These are phyloP conservation scores for Boletus rubroflammeus DNA, from an alignment of 768 basidiomycete species.

Conservation along the genomic window DNA sequence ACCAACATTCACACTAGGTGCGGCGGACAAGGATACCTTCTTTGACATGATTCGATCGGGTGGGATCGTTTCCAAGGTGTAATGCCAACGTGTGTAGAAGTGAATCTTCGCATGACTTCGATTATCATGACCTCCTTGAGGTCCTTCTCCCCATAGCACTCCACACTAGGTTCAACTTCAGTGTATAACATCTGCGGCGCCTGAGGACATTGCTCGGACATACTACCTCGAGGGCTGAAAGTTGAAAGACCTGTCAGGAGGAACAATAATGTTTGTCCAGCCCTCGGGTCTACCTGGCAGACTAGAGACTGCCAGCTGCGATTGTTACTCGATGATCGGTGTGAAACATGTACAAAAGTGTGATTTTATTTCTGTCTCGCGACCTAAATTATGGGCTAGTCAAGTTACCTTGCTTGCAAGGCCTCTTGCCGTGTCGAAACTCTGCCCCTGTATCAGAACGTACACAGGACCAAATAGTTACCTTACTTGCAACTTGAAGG, in stretches of 20 bases:
- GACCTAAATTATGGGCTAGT: no score
- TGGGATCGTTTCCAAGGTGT: conserved; percentile 71
- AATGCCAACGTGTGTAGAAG: conserved; percentile 3
- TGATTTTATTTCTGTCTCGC: not conserved
- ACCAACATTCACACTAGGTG: conserved; percentile 35
- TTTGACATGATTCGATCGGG: conserved; percentile 82
- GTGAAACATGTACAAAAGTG: not conserved
- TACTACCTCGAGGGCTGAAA: not conserved
- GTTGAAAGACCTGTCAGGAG: not conserved
- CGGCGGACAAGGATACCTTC: conserved; percentile 69
- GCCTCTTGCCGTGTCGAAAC: no score
- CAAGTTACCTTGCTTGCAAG: no score
- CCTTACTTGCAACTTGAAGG: no score
- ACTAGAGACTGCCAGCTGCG: not conserved
- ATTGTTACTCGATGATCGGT: no score
- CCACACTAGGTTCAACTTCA: not conserved
- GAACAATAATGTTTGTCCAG: not conserved
- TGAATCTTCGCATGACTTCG: not conserved
- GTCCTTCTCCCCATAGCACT: not conserved
- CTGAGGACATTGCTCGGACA: not conserved
- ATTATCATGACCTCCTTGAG: not conserved
- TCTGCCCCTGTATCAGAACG: no score
- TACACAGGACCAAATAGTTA: no score
- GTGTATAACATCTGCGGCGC: not conserved
- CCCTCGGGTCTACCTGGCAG: not conserved